Base-by-base conservation (phyloP, 495 filamentous ascomycete genomes). In the Chaetomium fimeti region DNA sequence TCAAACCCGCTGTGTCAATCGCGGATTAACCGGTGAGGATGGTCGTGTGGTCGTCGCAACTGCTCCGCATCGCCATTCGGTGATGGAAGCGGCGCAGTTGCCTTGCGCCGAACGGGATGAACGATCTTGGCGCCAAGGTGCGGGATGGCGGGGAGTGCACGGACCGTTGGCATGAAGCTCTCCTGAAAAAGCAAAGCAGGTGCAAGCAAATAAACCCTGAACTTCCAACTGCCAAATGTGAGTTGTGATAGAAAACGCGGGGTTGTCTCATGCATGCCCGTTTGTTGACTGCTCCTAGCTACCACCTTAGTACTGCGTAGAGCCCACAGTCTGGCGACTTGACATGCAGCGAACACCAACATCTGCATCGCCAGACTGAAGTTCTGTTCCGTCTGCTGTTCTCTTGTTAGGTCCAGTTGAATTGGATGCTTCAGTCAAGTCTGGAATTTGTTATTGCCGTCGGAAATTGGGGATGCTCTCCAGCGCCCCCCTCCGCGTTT, bases 401-500 rank as follows among this genome's bases (percentile, higher is more conserved):
- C 8, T 36, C 32, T 11, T 36, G 8, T 36, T 8, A n/a, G 4
- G 15, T 47, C 16, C n/a, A 47, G 8, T 24, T 43, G 4, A 5
- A 43, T 28, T n/a, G 16, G 13, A 24, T 20, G 49, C 5, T 53
- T 55, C 9, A 28, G 5, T 36, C 32, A 36, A 36, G 32, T 1
- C 20, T 40, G 12, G 36, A 28, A 43, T 27, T 15, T 61, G n/a
- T n/a, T n/a, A n/a, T n/a, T n/a, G 12, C 7, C 20, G 11, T 36
- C 45, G 20, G 25, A 55, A 27, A 57, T n/a, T 18, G 32, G 48
- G 47, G 62, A 74, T 74, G 71, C 66, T 72, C 56, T 18, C 45
- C 25, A 57, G 63, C 18, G 25, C 42, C 15, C 25, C 62, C 16
- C 42, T 60, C 32, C 66, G 63, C 28, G 43, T 27, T 11, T 66